Evolutionary conservation across 306 rosid species (phyloP).

Genomic region (Gillenia trifoliata): DNA sequence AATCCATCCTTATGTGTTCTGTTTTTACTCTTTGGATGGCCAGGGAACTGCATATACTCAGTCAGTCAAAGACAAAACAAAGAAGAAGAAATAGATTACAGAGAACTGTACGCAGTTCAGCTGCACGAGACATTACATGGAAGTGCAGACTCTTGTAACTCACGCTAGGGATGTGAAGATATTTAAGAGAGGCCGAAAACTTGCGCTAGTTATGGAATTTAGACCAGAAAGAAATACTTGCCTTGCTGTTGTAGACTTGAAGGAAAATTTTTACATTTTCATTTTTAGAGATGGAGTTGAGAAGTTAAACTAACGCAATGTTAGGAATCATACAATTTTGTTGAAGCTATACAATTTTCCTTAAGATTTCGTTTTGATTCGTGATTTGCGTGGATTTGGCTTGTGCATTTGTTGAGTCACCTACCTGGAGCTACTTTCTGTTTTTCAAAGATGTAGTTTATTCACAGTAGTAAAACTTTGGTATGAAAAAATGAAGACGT

Average conservation of each 20-base stretch:
- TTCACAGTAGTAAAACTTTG: no score
- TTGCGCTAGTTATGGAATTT: conserved; percentile 34
- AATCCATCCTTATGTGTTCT: conserved; percentile 3
- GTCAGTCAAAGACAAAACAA: conserved; percentile 56
- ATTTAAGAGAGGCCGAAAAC: conserved; percentile 32
- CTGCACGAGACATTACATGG: conserved; percentile 41
- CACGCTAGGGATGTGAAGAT: conserved; percentile 43
- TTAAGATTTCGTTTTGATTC: not conserved
- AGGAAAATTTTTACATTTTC: conserved; percentile 18
- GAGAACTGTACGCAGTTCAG: conserved; percentile 29
- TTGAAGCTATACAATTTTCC: not conserved
- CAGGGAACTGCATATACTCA: conserved; percentile 87
- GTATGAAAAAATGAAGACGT: no score
- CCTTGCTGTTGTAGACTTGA: conserved; percentile 57
- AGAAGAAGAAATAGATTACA: conserved; percentile 77
- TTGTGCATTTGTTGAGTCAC: no score
- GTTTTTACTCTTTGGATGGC: conserved; percentile 9
- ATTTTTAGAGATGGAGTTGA: conserved; percentile 29
- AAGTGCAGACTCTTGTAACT: conserved; percentile 46
- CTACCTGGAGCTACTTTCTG: no score
- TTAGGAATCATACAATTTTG: conserved; percentile 30
- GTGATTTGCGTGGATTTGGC: not conserved
- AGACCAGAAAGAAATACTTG: conserved; percentile 32
- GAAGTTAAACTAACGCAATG: conserved; percentile 26
- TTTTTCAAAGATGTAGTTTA: no score